Evolutionary conservation across 805 yeast species (phyloP).

Genomic region (Candida yuanshanica): DNA sequence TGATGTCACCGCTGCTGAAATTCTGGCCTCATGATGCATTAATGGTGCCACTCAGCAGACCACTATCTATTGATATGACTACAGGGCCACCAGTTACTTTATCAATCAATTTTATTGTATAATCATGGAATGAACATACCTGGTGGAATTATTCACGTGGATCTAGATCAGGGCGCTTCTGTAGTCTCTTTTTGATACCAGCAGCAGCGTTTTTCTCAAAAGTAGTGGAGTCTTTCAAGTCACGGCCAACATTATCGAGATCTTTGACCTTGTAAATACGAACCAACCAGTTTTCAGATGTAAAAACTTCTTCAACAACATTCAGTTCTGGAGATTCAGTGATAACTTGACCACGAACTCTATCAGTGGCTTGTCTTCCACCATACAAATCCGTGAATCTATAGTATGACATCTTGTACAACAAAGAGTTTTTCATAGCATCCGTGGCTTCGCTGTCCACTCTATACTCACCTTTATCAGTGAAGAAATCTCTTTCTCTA

Average conservation of each 20-base stretch:
- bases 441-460: slow-evolving; percentile 78
- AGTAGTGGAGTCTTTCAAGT: slow-evolving; percentile 49
- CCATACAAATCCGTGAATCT: slow-evolving; percentile 71
- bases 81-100: too few relatives aligned
- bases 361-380: slow-evolving; percentile 58
- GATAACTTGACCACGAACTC: slow-evolving; percentile 83
- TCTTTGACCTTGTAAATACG: slow-evolving; percentile 91
- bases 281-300: slow-evolving; percentile 95
- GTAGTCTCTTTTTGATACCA: slow-evolving; percentile 32
- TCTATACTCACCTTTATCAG: slow-evolving; percentile 79
- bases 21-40: too few relatives aligned
- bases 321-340: slow-evolving; percentile 55
- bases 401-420: slow-evolving; percentile 94
- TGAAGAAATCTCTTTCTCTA: slow-evolving; percentile 77
- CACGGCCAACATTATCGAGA: slow-evolving; percentile 81
- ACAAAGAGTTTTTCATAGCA: slow-evolving; percentile 81
- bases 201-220: slow-evolving; percentile 37
- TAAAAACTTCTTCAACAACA: slow-evolving; percentile 88
- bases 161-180: slow-evolving; percentile 51
- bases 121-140: too few relatives aligned
- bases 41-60: too few relatives aligned
- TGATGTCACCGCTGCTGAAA: slow-evolving; percentile 30
- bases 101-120: too few relatives aligned
- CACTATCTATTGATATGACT: too few relatives aligned
- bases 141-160: slow-evolving; percentile 23